Evolutionary conservation across 106 monocot genomes (phyloP), one percentile per base, ranked within the genome.

Genomic region (Iris macrosiphon): DNA sequence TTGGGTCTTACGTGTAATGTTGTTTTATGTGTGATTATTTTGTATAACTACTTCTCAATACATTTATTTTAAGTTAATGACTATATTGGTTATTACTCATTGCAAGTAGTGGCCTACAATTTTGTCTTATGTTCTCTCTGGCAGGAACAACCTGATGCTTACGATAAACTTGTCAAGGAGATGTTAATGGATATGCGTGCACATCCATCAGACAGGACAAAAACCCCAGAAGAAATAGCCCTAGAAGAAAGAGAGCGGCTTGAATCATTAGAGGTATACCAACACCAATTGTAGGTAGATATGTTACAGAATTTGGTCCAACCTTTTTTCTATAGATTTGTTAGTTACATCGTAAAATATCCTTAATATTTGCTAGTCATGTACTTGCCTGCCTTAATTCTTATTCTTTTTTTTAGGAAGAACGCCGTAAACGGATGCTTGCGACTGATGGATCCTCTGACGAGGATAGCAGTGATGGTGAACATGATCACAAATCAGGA

Each of bases 201-300:
- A 74, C 86, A 75, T 1, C 85, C 96, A 34, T 82, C 90, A 32
- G 96, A 96, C 19, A 51, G 96, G 49, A 80, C 72, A 45, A 96
- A 90, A 64, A 86, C 90, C 31, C 77, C 80, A 40, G 90, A 90
- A 71, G 96, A 96, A 73, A 83, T 90, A 55, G 96, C 96, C 39
- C 89, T 77, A 60, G 96, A 96, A 62, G 96, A 96, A 67, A 96
- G 61, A 78, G 96, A 96, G 55, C 63, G 79, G 14, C 86, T 96
- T 37, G 90, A 96, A 59, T 32, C 70, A 27, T 63, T 86, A 62
- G 96, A 96, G 86, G 83, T 84, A 16, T 45, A 63, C 20, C 11
- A 38, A 7, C 3, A 17, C 13, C 16, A 32, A 43, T 32, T 31
- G 1, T 4, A 33, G 16, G 12, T 8, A 24, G 30, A 39, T 44